These are phyloP conservation scores for Termitomyces sp. DNA, from an alignment of 768 basidiomycete species.

Conservation along the genomic window DNA sequence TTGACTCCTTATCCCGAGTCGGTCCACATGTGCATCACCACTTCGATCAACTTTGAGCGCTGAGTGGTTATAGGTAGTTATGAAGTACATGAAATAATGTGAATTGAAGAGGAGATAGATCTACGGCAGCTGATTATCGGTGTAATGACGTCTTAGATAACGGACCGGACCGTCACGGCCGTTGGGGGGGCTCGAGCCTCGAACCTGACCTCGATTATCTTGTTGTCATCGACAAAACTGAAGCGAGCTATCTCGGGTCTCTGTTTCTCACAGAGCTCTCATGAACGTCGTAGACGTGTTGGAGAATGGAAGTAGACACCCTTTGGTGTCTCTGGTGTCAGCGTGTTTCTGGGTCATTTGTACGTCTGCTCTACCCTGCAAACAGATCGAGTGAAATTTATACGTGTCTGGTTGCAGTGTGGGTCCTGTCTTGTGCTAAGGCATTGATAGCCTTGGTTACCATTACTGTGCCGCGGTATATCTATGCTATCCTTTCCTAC, in stretches of 20 bases:
- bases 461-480: constrained; percentile 75
- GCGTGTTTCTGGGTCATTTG: constrained; percentile 84
- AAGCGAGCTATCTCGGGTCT: neutral
- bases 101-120: too few relatives aligned
- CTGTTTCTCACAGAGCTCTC: neutral
- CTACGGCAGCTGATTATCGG: too few relatives aligned
- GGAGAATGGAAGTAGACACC: constrained; percentile 49
- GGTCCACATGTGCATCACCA: neutral
- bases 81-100: too few relatives aligned
- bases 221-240: constrained; percentile 10
- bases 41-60: too few relatives aligned
- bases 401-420: constrained; percentile 44
- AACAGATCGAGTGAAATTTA: constrained; percentile 5
- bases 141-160: neutral
- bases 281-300: constrained; percentile 35
- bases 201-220: too few relatives aligned
- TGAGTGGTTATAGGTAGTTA: too few relatives aligned
- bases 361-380: constrained; percentile 38
- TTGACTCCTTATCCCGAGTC: neutral
- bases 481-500: constrained; percentile 78
- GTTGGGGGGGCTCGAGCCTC: neutral
- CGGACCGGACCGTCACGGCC: neutral
- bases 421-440: constrained; percentile 78
- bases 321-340: constrained; percentile 71
- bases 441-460: constrained; percentile 75